Base-by-base conservation (phyloP, 1,139 yeast species). In the Pichia sp. region DNA sequence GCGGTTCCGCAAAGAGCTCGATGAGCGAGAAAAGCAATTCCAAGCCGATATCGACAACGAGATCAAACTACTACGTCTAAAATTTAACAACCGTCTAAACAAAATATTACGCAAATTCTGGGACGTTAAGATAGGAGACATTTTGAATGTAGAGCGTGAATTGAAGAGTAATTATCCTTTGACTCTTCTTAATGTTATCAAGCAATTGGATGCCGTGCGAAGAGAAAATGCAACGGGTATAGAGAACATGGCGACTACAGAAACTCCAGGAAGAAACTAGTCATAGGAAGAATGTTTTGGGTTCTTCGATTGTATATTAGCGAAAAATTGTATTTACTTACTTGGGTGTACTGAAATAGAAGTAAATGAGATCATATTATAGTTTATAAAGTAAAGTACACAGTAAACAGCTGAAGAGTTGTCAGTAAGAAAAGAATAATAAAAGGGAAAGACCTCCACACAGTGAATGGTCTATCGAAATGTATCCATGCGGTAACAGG, bases 101-200 rank as follows among this genome's bases (percentile, higher is more conserved):
- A 53, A 66, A 28, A 60, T 67, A 8, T 62, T 68, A 4, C 55
- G 67, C 30, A 54, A 58, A 33, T 53, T 64, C 26, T 66, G 72
- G 71, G 61, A 62, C 45, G 55, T 58, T 33, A 64, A 64, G 34
- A 45, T 66, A 19, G 48, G 53, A 8, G 60, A 64, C 30, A 46
- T 56, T 12, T 50, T 74, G 22, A 59, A 59, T 37, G 56, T 69
- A 5, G 80, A 74, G 43, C 46, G 78, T 30, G 63, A 57, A 30
- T 59, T 63, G 15, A 37, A 42, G 28, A 53, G 55, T 21, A 59
- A 69, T 2, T 53, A 60, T 50, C 42, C 56, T 44, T 19, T 53
- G 59, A 40, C 52, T 55, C 26, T 51, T 19, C 41, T 44, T 4
- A 30, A 39, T 10, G 44, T 53, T 2, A 32, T 53, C 14, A 39